Conservation (phyloP, 2,329 filamentous ascomycete genomes). For the Penicillium expansum region DNA sequence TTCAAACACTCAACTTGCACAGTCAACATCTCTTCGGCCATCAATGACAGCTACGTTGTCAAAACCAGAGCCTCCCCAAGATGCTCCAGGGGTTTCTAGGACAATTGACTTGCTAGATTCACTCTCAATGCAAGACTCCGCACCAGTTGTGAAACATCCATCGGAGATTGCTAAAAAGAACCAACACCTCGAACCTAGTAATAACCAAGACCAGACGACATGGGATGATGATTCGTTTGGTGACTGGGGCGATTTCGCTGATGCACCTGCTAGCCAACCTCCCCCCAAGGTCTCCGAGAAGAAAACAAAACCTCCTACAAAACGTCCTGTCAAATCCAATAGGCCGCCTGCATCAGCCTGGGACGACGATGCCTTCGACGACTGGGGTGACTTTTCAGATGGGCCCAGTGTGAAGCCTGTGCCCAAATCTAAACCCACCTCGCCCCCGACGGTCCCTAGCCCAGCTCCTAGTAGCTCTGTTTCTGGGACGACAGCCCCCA, state of each 20-base stretch:
- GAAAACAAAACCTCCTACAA: constrained; percentile 3
- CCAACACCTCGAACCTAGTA: constrained; percentile 10
- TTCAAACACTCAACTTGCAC: constrained; percentile 11
- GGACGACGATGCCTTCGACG: constrained; percentile 20
- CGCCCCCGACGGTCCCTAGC: constrained; percentile 9
- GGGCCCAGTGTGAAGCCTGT: constrained; percentile 11
- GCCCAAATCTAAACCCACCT: constrained; percentile 3
- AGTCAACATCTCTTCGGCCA: not conserved
- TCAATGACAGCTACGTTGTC: not conserved
- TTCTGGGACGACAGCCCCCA: constrained; percentile 12
- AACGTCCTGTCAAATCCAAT: constrained; percentile 10
- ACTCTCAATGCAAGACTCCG: constrained; percentile 28
- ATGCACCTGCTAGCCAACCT: constrained; percentile 9
- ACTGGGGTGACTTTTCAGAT: constrained; percentile 25
- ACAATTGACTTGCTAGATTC: constrained; percentile 30
- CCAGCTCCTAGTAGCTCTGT: constrained; percentile 14
- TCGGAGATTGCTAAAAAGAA: not conserved
- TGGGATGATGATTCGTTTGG: constrained; percentile 20
- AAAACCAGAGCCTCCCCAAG: not conserved
- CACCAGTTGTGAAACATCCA: constrained; percentile 5
- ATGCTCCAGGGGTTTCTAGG: not conserved
- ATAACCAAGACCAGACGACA: constrained; percentile 11
- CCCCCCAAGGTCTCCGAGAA: constrained; percentile 15
- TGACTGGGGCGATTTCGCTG: constrained; percentile 24
- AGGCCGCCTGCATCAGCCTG: constrained; percentile 15